Percentiles rank a stretch among this genome's conserved stretches.
phyloP scores from a whole-genome alignment of 345 rosid genomes.

The Boechera retrofracta region DNA sequence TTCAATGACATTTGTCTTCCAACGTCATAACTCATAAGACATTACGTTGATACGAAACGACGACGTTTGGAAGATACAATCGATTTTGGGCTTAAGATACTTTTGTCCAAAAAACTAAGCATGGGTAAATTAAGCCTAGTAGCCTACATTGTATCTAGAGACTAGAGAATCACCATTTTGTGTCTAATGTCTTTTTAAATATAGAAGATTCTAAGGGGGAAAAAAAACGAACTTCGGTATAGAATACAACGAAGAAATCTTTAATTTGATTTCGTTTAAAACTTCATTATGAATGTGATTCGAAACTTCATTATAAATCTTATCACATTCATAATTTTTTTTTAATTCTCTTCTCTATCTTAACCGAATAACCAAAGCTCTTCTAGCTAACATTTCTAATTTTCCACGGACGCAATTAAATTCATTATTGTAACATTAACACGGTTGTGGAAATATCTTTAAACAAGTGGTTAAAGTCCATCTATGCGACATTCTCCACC shows the following conservation, averaged over 20 bases:
- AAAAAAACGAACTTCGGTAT: no score
- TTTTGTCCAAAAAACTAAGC: conserved; percentile 2
- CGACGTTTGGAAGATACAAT: not conserved
- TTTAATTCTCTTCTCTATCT: not conserved
- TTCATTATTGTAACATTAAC: not conserved
- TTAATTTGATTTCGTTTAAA: not conserved
- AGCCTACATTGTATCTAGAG: not conserved
- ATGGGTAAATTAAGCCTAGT: not conserved
- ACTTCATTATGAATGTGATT: no score
- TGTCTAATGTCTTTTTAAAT: not conserved
- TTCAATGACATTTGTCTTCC: conserved; percentile 12
- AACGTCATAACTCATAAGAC: not conserved
- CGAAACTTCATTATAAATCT: not conserved
- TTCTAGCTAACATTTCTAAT: not conserved
- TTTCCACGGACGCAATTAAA: not conserved
- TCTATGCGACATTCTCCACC: no score
- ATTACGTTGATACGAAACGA: not conserved
- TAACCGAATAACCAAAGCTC: not conserved
- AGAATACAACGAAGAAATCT: not conserved
- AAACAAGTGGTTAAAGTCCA: no score
- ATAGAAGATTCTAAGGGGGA: not conserved
- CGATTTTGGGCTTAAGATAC: not conserved
- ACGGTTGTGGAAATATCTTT: no score
- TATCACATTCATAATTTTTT: no score
- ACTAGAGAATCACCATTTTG: not conserved